Evolutionary conservation across 2,329 filamentous ascomycete genomes (phyloP), one percentile per base, ranked within the genome.

Genomic region (Lasiodiplodia gonubiensis): DNA sequence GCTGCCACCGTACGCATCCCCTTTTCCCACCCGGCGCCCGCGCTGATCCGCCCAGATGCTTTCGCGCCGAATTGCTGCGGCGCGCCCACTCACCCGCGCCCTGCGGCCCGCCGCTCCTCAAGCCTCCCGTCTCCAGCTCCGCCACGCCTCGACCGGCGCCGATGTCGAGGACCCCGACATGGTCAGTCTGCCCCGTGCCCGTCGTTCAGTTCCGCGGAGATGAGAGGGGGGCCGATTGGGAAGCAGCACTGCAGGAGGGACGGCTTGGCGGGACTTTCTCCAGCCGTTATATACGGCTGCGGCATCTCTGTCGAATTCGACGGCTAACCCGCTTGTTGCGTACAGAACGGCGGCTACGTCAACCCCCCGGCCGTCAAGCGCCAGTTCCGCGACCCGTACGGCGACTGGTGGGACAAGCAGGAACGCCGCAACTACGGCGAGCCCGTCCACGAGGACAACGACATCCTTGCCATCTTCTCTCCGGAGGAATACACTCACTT

Each of bases 401-500:
- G 82, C 77, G 90, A 92, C 77, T 99, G 93, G 93, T 98, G 93
- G 92, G 94, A 99, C 82, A 91, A 93, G 80, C 95, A 99, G 83
- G 95, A 98, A 81, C 90, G 94, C 78, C 89, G 95, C 76, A 98
- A 99, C 86, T 98, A 92, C 79, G 94, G 94, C 80, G 96, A 99
- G 81, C 92, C 94, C 14, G 89, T 97, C 64, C 94, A 99, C 80
- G 96, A 99, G 81, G 95, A 99, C 80, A 91, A 97, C 80, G 96
- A 99, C 79, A 86, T 93, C 68, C 85, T 98, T 68, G 94, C 93
- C 73, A 90, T 97, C 71, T 94, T 99, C 82, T 91, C 92, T 61
- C 89, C 93, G 2, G 89, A 95, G 79, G 90, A 94, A 75, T 98
- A 99, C 83, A 95, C 89, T 67, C 94, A 95, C 85, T 87, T 88